Conservation (phyloP, 257 asterid genomes). For the Fraxinus anomala region DNA sequence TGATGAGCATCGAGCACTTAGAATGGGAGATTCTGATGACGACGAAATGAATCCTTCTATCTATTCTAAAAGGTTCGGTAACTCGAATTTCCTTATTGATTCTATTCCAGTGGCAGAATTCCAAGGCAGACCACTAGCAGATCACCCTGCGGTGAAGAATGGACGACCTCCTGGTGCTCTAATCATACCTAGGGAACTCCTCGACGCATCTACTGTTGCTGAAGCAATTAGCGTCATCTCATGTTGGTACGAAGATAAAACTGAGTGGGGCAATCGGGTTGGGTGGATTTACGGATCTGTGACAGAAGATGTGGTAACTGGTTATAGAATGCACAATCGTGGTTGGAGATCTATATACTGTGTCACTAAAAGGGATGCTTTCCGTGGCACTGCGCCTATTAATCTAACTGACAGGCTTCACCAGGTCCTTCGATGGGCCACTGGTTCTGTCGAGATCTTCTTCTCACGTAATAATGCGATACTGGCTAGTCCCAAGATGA, state of each 20-base stretch:
- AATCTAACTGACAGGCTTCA: conserved; percentile 27
- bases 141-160: conserved; percentile 24
- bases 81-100: conserved; percentile 23
- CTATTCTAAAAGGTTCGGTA: conserved; percentile 19
- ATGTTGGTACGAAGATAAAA: conserved; percentile 28
- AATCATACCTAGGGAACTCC: conserved; percentile 24
- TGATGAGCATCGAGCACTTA: conserved; percentile 25
- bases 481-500: conserved; percentile 20
- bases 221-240: conserved; percentile 27
- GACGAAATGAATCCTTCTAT: conserved; percentile 18
- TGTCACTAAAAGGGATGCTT: conserved; percentile 25
- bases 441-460: conserved; percentile 25
- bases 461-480: conserved; percentile 24
- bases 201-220: conserved; percentile 24
- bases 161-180: conserved; percentile 27
- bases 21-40: conserved; percentile 23
- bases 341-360: conserved; percentile 27
- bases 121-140: conserved; percentile 27
- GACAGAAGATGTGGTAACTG: conserved; percentile 26
- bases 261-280: conserved; percentile 27
- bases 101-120: conserved; percentile 27
- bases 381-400: conserved; percentile 25
- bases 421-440: conserved; percentile 28
- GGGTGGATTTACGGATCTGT: conserved; percentile 28
- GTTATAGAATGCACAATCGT: conserved; percentile 26